Evolutionary conservation across 257 asterid species (phyloP).

Genomic region (Ilex aquifolium): DNA sequence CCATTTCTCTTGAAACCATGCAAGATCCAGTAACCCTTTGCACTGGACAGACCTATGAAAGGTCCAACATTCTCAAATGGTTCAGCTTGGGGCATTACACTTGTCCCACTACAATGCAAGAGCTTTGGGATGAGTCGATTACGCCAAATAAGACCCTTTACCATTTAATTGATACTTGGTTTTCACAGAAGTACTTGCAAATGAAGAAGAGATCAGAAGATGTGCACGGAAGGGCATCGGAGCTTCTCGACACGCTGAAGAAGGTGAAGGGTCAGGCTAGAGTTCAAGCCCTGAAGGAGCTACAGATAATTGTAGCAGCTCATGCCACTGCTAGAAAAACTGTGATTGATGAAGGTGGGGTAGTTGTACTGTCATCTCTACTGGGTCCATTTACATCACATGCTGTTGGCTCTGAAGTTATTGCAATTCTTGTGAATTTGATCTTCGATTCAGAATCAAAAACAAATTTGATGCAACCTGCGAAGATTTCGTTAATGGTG

Average conservation of each 20-base stretch:
- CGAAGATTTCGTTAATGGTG: slow-evolving; percentile 48
- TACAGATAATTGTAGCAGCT: slow-evolving; percentile 33
- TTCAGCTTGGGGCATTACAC: slow-evolving; percentile 69
- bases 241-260: slow-evolving; percentile 47
- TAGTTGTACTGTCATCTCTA: slow-evolving; percentile 40
- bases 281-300: slow-evolving; percentile 55
- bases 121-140: slow-evolving; percentile 60
- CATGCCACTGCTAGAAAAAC: slow-evolving; percentile 53
- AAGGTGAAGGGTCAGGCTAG: slow-evolving; percentile 61
- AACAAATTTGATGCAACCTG: slow-evolving; percentile 59
- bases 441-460: slow-evolving; percentile 37
- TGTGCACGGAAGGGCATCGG: slow-evolving; percentile 52
- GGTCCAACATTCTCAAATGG: slow-evolving; percentile 76
- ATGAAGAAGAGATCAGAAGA: slow-evolving; percentile 67
- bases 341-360: slow-evolving; percentile 53
- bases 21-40: slow-evolving; percentile 87
- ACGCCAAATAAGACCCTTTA: slow-evolving; percentile 59
- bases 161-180: slow-evolving; percentile 57
- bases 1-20: slow-evolving; percentile 75
- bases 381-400: slow-evolving; percentile 74
- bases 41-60: slow-evolving; percentile 82
- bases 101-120: slow-evolving; percentile 86
- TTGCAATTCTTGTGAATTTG: slow-evolving; percentile 50
- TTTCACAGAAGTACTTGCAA: slow-evolving; percentile 54
- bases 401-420: slow-evolving; percentile 53